These are phyloP conservation scores for Podospora pseudoanserina DNA, from an alignment of 495 filamentous ascomycete species.

Conservation along the genomic window DNA sequence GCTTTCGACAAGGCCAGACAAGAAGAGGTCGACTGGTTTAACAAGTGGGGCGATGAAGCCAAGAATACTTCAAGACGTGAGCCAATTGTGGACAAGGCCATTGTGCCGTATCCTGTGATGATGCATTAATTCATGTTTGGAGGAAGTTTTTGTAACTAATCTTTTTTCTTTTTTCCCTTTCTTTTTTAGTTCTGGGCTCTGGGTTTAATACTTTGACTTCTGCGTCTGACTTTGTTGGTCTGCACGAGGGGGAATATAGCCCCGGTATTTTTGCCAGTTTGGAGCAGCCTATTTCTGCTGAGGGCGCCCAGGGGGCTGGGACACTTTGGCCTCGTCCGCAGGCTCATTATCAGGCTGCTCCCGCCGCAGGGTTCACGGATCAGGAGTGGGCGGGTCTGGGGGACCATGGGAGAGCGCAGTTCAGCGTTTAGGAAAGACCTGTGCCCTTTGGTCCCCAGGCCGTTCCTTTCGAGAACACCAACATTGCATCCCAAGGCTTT, in stretches of 20 bases:
- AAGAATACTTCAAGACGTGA: slow-evolving; percentile 41
- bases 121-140: slow-evolving; percentile 11
- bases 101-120: slow-evolving; percentile 46
- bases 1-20: slow-evolving; percentile 62
- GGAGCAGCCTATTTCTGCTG: not conserved
- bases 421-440: not conserved
- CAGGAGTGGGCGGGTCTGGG: not conserved
- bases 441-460: not conserved
- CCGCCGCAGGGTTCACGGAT: no score
- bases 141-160: slow-evolving; percentile 6
- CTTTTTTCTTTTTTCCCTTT: slow-evolving; percentile 8
- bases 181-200: not conserved
- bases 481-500: not conserved
- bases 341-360: not conserved
- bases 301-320: not conserved
- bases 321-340: no score
- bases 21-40: slow-evolving; percentile 68
- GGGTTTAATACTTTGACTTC: not conserved
- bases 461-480: not conserved
- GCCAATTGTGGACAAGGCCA: slow-evolving; percentile 54
- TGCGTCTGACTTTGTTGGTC: not conserved
- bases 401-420: not conserved
- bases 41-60: slow-evolving; percentile 62
- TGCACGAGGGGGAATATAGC: not conserved
- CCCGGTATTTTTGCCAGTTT: not conserved